Evolutionary conservation across 225 moss, liverwort and hornwort genomes (phyloP), one percentile per base, ranked within the genome.

Genomic region (Antitrichia curtipendula): DNA sequence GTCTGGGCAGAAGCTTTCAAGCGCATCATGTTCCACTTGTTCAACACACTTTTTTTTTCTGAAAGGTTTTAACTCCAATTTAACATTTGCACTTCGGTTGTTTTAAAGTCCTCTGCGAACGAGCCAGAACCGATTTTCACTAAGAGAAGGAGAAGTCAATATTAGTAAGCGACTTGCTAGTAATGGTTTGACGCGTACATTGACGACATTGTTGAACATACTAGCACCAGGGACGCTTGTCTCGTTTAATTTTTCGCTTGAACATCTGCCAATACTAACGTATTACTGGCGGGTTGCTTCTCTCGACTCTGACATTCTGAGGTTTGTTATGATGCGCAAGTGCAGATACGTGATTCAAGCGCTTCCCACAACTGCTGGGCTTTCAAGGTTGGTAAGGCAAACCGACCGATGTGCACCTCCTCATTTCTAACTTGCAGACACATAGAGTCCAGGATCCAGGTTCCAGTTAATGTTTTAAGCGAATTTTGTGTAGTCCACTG

Each of bases 321-420:
- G 61, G 12, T 56, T 83, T 56, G 75, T 84, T 75, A 40, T 27
- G 54, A 50, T 90, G 59, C 57, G 66, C 24, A 45, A 86, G 57
- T 87, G 86, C 89, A 95, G 94, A 87, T 91, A 86, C 92, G 93
- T 41, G 90, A 95, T 79, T 83, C 92, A 41, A 91, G 90, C 65
- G 94, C 94, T 81, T 93, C 94, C 10, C 94, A 95, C 90, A 95
- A 93, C 82, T 95, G 93, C 92, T 95, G 94, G 94, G 94, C 94
- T 75, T 95, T 91, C 76, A 93, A 95, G 94, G 94, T 94, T 70
- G 81, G 89, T 90, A 60, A 72, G 72, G n/a, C 31, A 74, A 62
- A 75, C 62, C 34, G 50, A 70, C 38, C 28, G n/a, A 40, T 52
- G 52, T 88, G 65, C 87, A 40, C 41, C 54, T 74, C 45, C 10